Evolutionary conservation across 352 stramenopile species (phyloP), one percentile per base, ranked within the genome.

Genomic region (Phytophthora lateralis): DNA sequence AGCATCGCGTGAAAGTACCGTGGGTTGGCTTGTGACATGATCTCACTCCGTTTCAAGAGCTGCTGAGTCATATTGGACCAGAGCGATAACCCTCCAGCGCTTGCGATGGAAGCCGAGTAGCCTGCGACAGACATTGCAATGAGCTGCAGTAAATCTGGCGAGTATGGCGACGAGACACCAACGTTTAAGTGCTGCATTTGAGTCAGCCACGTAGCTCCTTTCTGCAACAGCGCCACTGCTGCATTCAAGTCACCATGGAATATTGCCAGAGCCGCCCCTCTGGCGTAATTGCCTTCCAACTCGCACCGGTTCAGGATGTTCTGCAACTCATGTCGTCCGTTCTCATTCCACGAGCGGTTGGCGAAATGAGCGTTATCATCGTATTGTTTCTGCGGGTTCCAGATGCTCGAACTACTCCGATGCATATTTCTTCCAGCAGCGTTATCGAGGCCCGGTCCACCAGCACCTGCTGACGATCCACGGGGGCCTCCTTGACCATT

Each of bases 71-170:
- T 95, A 15, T 55, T 82, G 3, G 69, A 71, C 88, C 88, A 96
- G 32, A 96, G 62, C 4, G 80, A 84, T 6, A 78, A 53, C 3
- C 73, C 71, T 15, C 75, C 66, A 11, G 67, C 51, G 50, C 69
- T 83, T n/a, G 65, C 64, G 9, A 75, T 65, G 0, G 73, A 78
- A 3, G 81, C 76, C 42, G 86, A 89, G 55, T 93, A 96, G 0
- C 88, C 88, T 15, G 88, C 86, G 37, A 96, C 66, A 2, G 88
- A 88, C 88, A 96, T 96, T 0, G 88, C 88, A 6, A 93, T 88
- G n/a, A 96, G 79, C 59, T 95, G 82, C n/a, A 93, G 63, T 15
- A 96, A 69, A 49, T 96, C 88, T 1, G 85, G 61, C 14, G 82
- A 84, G 45, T 87, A 84, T 8, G 75, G 71, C 14, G 60, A 66